phyloP scores from a whole-genome alignment of 345 rosid species.

The Ricinus communis region DNA sequence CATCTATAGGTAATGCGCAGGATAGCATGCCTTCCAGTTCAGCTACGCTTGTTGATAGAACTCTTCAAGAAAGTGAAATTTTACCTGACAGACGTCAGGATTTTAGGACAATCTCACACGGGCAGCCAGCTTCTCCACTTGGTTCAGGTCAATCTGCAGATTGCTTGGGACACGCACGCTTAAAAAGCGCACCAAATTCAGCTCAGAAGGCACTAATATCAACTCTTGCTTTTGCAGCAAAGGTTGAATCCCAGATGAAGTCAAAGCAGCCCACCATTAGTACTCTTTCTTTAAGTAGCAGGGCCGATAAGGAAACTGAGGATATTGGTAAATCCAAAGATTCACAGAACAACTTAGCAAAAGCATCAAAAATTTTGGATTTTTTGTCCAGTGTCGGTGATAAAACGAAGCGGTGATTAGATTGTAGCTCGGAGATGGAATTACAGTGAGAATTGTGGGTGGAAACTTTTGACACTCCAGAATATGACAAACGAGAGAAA shows the following conservation, averaged over 20 bases:
- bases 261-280: conserved; percentile 23
- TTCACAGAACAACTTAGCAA: conserved; percentile 34
- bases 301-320: conserved; percentile 20
- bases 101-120: conserved; percentile 21
- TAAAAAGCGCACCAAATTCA: conserved; percentile 38
- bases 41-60: conserved; percentile 7
- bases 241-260: conserved; percentile 48
- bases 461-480: no score
- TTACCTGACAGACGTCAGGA: conserved; percentile 16
- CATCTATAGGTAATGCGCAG: conserved; percentile 5
- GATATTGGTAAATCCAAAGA: conserved; percentile 16
- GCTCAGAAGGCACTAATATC: conserved; percentile 52
- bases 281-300: conserved; percentile 17
- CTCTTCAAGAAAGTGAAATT: conserved; percentile 27
- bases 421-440: not conserved
- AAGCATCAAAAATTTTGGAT: conserved; percentile 50
- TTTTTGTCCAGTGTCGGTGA: conserved; percentile 51
- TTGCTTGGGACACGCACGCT: conserved; percentile 14
- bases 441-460: no score
- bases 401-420: conserved; percentile 17
- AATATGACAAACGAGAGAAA: no score
- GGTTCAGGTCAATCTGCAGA: conserved; percentile 34
- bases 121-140: conserved; percentile 24
- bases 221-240: conserved; percentile 60
- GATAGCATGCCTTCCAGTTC: conserved; percentile 24